A percentile compares a stretch with the other conserved stretches of the same genome.
These are phyloP conservation scores for Fusarium duplospermum DNA, from an alignment of 2,329 filamentous ascomycete species.

Conservation along the genomic window DNA sequence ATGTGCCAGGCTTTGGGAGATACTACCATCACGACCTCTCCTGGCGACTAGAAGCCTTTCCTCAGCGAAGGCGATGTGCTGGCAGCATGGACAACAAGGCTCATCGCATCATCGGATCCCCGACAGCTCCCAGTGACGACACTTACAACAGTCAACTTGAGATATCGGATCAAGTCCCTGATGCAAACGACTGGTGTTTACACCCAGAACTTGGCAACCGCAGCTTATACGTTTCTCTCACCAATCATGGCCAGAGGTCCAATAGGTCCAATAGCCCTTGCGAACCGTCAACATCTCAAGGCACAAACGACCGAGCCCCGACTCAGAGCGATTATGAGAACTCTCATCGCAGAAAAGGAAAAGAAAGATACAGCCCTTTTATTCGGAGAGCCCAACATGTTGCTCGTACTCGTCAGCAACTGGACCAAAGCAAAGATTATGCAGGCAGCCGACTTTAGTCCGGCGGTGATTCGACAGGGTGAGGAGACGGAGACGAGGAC, in stretches of 20 bases:
- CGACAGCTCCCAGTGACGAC: conserved; percentile 40
- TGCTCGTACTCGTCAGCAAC: conserved; percentile 53
- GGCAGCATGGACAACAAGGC: conserved; percentile 52
- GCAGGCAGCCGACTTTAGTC: conserved; percentile 51
- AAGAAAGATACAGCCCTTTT: conserved; percentile 37
- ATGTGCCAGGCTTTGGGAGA: conserved; percentile 48
- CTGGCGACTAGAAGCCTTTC: conserved; percentile 45
- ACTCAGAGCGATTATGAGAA: conserved; percentile 45
- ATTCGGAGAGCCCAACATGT: conserved; percentile 47
- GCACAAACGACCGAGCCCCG: conserved; percentile 51
- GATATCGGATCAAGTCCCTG: conserved; percentile 38
- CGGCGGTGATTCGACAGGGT: conserved; percentile 38
- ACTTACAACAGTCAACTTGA: conserved; percentile 43
- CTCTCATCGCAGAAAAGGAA: conserved; percentile 30
- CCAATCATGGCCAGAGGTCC: conserved; percentile 37
- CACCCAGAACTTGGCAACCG: conserved; percentile 44
- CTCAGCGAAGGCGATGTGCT: conserved; percentile 61
- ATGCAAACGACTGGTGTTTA: conserved; percentile 33
- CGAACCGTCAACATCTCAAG: conserved; percentile 47
- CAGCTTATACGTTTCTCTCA: conserved; percentile 34
- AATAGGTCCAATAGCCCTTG: conserved; percentile 45
- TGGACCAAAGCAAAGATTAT: conserved; percentile 53
- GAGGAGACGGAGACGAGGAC: conserved; percentile 13
- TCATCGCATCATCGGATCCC: conserved; percentile 35
- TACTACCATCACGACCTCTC: neutral